These are phyloP conservation scores for Boletus reticuloceps DNA, from an alignment of 768 basidiomycete genomes.

Conservation along the genomic window DNA sequence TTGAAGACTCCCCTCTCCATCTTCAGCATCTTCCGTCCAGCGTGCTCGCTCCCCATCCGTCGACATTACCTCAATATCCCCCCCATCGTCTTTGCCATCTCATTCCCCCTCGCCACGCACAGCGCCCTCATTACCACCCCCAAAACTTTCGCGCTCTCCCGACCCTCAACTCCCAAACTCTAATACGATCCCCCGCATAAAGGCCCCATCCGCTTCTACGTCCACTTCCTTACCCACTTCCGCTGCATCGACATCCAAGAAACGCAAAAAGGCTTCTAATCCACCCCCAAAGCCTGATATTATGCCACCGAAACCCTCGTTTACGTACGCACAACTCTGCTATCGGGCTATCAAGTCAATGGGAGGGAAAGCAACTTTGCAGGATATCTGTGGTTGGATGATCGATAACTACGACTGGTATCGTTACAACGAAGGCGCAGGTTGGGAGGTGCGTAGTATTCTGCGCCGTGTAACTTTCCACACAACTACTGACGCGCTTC, in stretches of 20 bases:
- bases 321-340: conserved; percentile 90
- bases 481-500: conserved; percentile 8
- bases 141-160: conserved; percentile 46
- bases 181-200: conserved; percentile 50
- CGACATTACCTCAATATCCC: conserved; percentile 78
- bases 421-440: conserved; percentile 71
- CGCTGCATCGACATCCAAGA: conserved; percentile 45
- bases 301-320: conserved; percentile 84
- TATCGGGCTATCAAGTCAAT: conserved; percentile 83
- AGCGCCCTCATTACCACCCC: conserved; percentile 40
- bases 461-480: neutral
- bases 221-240: conserved; percentile 23
- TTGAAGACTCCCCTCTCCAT: conserved; percentile 82
- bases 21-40: conserved; percentile 67
- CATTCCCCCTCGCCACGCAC: conserved; percentile 65
- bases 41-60: conserved; percentile 76
- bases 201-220: conserved; percentile 32
- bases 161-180: conserved; percentile 62
- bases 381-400: conserved; percentile 93
- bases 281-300: conserved; percentile 59
- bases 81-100: conserved; percentile 78
- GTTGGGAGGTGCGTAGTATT: conserved; percentile 78
- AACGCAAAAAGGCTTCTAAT: conserved; percentile 61
- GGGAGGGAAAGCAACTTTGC: conserved; percentile 83
- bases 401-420: conserved; percentile 89